Evolutionary conservation across 2,329 filamentous ascomycete genomes (phyloP), one percentile per base, ranked within the genome.

Genomic region (Alternaria panax): DNA sequence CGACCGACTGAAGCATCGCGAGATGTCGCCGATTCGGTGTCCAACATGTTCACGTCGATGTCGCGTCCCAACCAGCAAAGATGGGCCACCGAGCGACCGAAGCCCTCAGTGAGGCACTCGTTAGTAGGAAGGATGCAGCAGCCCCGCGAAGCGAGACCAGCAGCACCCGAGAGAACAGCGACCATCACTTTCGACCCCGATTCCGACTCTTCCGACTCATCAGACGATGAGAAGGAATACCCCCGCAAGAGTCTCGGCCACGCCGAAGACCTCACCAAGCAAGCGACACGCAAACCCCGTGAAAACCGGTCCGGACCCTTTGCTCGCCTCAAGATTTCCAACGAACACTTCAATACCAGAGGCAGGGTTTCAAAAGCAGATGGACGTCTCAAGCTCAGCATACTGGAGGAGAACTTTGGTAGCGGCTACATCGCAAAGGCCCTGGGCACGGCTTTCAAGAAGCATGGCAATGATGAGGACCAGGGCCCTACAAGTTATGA

Each of bases 361-460:
- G 89, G 89, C 24, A 87, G 82, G 62, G 84, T 92, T 1, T 87
- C 85, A 3, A 90, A 87, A 74, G 83, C 80, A 46, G 90, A 93
- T 73, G 91, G 91, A 0, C 84, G 91, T 22, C 77, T 93, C 48
- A 87, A 87, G 62, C 91, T 93, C 62, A 90, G 88, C 5, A 83
- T 93, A 69, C 42, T 70, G 7, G 88, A 89, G 53, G 90, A 93
- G 71, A 89, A 86, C 1, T 84, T 84, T 56, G 87, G 89, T 64
- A 88, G 82, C 1, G 90, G 90, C 11, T 92, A 92, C 66, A 81
- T 93, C 25, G 89, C 89, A 42, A 92, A 92, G 71, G 89, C 90
- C 3, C 80, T 93, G 0, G 90, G 90, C 3, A 83, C 85, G 2
- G 86, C 87, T 4, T 82, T 90, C 43, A 81, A 84, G 54, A 86